Evolutionary conservation across 805 yeast species (phyloP), one percentile per base, ranked within the genome.

Genomic region (Wickerhamiella lipophila): DNA sequence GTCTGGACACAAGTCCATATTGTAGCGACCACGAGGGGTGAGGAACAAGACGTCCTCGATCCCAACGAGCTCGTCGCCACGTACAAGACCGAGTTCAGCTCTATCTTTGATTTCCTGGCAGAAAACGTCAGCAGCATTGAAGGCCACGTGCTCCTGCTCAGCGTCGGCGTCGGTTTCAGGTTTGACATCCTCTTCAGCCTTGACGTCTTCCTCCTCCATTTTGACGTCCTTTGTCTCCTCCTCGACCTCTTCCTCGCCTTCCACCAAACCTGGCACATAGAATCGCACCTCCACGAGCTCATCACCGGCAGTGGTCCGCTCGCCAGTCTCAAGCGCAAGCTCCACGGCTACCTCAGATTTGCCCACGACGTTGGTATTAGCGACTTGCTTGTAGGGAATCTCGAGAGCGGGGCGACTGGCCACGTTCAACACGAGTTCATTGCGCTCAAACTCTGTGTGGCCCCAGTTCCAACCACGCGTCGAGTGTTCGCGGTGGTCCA

Each of bases 401-500:
- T 92, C 98, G 64, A 89, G 89, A 11, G 81, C 77, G 2, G 98
- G 97, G 59, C 83, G 81, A 56, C 86, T 86, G 60, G 83, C 83
- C 19, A 88, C 79, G 50, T 79, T 78, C 66, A 92, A 88, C 25
- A 85, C 77, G 64, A 92, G 70, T 64, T 92, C 98, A 58, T 86
- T 84, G 64, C 95, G 77, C 18, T 94, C 95, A 62, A 92, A 76
- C 63, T 88, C 95, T 13, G 89, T 73, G 55, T 81, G 79, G 49
- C 99, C 99, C 98, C 98, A 92, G 66, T 92, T 92, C 98, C 98
- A 92, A 27, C 99, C 99, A 68, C 96, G 77, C 55, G 92, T 69
- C 3, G 96, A 83, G 66, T 92, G 98, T 59, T 89, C 97, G 58
- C 74, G 78, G 53, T 75, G 81, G 58, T 92, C 97, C 51, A 92